Conservation (phyloP, 75 land plant species). For the Pinus albicaulis region DNA sequence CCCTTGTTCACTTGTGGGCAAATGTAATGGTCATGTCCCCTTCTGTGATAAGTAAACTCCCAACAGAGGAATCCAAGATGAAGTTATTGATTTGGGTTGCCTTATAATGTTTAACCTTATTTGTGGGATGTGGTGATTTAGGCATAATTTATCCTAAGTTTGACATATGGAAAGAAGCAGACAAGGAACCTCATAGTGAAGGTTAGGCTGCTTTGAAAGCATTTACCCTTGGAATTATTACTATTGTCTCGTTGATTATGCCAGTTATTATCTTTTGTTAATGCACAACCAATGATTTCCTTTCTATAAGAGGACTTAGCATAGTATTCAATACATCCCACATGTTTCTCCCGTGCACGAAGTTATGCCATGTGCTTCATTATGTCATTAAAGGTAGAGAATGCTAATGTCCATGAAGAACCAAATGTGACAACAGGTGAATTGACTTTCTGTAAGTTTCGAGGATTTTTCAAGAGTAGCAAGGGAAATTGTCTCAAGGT, state of each 20-base stretch:
- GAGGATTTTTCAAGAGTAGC: too few relatives aligned
- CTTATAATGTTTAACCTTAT: constrained; percentile 29
- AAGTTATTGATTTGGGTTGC: constrained; percentile 46
- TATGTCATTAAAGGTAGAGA: too few relatives aligned
- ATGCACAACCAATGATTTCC: constrained; percentile 33
- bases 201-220: constrained; percentile 76
- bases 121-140: constrained; percentile 15
- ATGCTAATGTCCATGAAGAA: too few relatives aligned
- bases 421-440: too few relatives aligned
- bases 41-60: constrained; percentile 40
- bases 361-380: too few relatives aligned
- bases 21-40: constrained; percentile 56
- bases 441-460: too few relatives aligned
- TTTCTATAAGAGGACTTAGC: too few relatives aligned
- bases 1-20: constrained; percentile 71
- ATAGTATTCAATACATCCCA: too few relatives aligned
- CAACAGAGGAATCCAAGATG: constrained; percentile 21
- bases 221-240: constrained; percentile 52
- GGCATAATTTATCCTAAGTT: constrained; percentile 13
- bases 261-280: constrained; percentile 83
- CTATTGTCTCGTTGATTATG: constrained; percentile 78
- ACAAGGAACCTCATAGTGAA: constrained; percentile 6
- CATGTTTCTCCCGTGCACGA: too few relatives aligned
- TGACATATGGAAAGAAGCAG: neutral
- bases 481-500: too few relatives aligned